These are phyloP conservation scores for Ogataea ramenticola DNA, from an alignment of 805 yeast genomes.

Conservation along the genomic window DNA sequence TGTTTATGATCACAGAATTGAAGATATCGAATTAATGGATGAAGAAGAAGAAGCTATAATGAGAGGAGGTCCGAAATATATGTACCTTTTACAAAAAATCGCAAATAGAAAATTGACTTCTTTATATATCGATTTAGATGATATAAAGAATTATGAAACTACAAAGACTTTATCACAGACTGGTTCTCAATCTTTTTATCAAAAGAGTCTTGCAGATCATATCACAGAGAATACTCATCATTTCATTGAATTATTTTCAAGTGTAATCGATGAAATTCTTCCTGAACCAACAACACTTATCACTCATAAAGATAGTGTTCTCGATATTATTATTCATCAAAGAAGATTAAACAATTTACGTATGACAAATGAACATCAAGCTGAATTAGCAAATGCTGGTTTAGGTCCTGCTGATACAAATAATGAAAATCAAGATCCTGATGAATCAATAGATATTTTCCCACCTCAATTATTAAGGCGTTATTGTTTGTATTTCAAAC, in stretches of 20 bases:
- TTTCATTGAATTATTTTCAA: constrained; percentile 69
- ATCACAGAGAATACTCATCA: constrained; percentile 71
- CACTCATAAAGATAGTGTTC: constrained; percentile 76
- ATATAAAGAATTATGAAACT: constrained; percentile 63
- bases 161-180: constrained; percentile 21
- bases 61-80: constrained; percentile 60
- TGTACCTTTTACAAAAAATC: constrained; percentile 63
- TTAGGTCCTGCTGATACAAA: constrained; percentile 22
- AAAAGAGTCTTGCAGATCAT: constrained; percentile 38
- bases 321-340: constrained; percentile 90
- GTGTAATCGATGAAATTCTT: constrained; percentile 70
- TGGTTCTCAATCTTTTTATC: constrained; percentile 2
- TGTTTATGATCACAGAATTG: constrained; percentile 28
- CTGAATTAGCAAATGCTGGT: constrained; percentile 45
- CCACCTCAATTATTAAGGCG: constrained; percentile 86
- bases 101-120: constrained; percentile 78
- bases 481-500: constrained; percentile 80
- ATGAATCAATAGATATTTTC: constrained; percentile 47
- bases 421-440: constrained; percentile 19
- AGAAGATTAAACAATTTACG: constrained; percentile 77
- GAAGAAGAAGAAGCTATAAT: constrained; percentile 16
- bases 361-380: constrained; percentile 57
- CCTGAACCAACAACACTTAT: constrained; percentile 84
- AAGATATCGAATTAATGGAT: constrained; percentile 18
- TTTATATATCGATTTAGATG: constrained; percentile 75